Base-by-base conservation (phyloP, 768 basidiomycete species). In the Neoboletus brunneissimus region DNA sequence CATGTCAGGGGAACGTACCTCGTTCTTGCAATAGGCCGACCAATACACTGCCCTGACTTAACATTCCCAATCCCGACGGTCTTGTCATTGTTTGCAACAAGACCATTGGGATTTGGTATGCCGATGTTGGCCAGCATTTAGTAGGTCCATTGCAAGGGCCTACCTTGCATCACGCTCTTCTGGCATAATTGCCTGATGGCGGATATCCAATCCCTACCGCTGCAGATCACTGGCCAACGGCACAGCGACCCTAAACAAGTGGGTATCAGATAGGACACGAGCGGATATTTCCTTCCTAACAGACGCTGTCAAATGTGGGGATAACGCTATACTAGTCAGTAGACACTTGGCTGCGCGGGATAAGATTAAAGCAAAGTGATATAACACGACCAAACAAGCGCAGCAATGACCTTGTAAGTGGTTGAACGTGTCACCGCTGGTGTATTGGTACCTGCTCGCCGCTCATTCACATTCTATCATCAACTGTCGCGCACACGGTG, bases 301-400 rank as follows among this genome's bases (percentile, higher is more conserved):
- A n/a, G n/a, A n/a, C n/a, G n/a, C n/a, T n/a, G n/a, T n/a, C n/a
- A n/a, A n/a, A n/a, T n/a, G n/a, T n/a, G n/a, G n/a, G n/a, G n/a
- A n/a, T n/a, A n/a, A n/a, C n/a, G n/a, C n/a, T n/a, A n/a, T n/a
- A n/a, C n/a, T n/a, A n/a, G n/a, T n/a, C n/a, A n/a, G n/a, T n/a
- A n/a, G n/a, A n/a, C n/a, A n/a, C n/a, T n/a, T n/a, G n/a, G n/a
- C n/a, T n/a, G n/a, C n/a, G n/a, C n/a, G n/a, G n/a, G n/a, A n/a
- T n/a, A n/a, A n/a, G n/a, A n/a, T n/a, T n/a, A n/a, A n/a, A n/a
- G n/a, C n/a, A n/a, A n/a, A n/a, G n/a, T n/a, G n/a, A n/a, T 35
- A 40, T 15, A 61, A 63, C 58, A 63, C 1, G 38, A 31, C 63
- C 62, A 65, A 64, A 64, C 59, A 64, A 57, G 38, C 57, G 52